Conservation (phyloP, 2,329 filamentous ascomycete species). For the Huntiella decipiens region DNA sequence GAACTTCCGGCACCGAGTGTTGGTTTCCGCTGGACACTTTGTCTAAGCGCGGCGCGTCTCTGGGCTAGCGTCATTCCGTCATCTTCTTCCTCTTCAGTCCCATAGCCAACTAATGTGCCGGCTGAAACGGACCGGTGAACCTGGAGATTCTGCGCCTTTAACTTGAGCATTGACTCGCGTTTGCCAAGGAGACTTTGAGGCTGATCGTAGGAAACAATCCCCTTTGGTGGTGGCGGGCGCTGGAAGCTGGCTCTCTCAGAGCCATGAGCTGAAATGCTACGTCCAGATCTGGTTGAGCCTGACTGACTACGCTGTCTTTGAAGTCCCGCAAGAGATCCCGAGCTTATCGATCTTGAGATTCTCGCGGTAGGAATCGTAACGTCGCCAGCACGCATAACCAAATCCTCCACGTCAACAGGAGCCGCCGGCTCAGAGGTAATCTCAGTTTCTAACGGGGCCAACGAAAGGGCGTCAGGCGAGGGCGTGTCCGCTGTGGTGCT, state of each 20-base stretch:
- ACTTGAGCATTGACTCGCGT: conserved; percentile 34
- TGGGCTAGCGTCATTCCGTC: not conserved
- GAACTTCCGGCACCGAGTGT: too few relatives aligned
- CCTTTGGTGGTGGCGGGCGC: conserved; percentile 16
- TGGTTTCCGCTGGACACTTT: too few relatives aligned
- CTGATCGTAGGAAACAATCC: conserved; percentile 30
- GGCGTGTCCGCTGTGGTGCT: conserved; percentile 59
- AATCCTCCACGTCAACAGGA: conserved; percentile 37
- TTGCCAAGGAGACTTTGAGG: conserved; percentile 37
- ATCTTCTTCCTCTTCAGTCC: not conserved
- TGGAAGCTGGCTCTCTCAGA: conserved; percentile 2
- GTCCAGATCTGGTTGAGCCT: not conserved
- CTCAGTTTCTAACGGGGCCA: conserved; percentile 23
- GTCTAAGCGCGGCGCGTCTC: too few relatives aligned
- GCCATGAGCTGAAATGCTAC: not conserved
- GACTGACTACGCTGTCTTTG: not conserved
- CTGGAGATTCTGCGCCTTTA: conserved; percentile 24
- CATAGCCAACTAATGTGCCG: not conserved
- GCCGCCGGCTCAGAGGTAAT: conserved; percentile 5
- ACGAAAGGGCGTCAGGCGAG: conserved; percentile 39
- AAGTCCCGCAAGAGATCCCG: conserved; percentile 4
- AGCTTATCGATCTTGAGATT: conserved; percentile 17
- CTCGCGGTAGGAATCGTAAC: conserved; percentile 14
- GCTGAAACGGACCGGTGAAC: conserved; percentile 14
- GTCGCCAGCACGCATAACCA: conserved; percentile 42